phyloP scores from a whole-genome alignment of 2,329 filamentous ascomycete genomes.

The Cadophora sp. region DNA sequence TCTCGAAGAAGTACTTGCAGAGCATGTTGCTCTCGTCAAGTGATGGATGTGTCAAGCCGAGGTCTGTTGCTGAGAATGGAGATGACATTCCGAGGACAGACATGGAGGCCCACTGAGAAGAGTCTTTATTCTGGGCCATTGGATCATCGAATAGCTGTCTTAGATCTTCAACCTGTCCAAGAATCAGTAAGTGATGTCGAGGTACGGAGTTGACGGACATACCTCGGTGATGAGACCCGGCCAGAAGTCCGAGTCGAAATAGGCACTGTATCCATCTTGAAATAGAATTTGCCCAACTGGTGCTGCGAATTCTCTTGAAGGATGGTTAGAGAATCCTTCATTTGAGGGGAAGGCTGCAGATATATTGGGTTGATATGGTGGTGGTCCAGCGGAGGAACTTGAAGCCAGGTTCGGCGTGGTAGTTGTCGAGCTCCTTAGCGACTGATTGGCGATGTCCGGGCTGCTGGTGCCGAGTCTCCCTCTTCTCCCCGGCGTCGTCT shows the following conservation, averaged over 20 bases:
- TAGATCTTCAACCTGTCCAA: slow-evolving; percentile 33
- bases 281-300: slow-evolving; percentile 35
- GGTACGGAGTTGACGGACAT: slow-evolving; percentile 11
- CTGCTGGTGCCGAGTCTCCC: not conserved
- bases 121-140: not conserved
- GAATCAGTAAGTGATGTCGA: not conserved
- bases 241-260: slow-evolving; percentile 37
- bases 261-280: slow-evolving; percentile 33
- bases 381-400: not conserved
- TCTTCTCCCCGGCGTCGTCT: not conserved
- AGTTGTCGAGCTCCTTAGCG: slow-evolving; percentile 5
- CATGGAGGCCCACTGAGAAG: slow-evolving; percentile 27
- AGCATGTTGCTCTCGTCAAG: slow-evolving; percentile 53
- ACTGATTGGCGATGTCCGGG: not conserved
- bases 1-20: slow-evolving; percentile 74
- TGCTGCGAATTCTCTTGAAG: not conserved
- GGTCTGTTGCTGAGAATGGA: slow-evolving; percentile 17
- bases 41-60: slow-evolving; percentile 24
- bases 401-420: not conserved
- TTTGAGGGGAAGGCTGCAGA: not conserved
- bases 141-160: slow-evolving; percentile 31
- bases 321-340: not conserved
- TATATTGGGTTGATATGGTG: not conserved
- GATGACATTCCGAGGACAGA: slow-evolving; percentile 11
- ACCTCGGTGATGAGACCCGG: slow-evolving; percentile 34